Base-by-base conservation (phyloP, 2,329 filamentous ascomycete genomes). In the Rosellinia necatrix region DNA sequence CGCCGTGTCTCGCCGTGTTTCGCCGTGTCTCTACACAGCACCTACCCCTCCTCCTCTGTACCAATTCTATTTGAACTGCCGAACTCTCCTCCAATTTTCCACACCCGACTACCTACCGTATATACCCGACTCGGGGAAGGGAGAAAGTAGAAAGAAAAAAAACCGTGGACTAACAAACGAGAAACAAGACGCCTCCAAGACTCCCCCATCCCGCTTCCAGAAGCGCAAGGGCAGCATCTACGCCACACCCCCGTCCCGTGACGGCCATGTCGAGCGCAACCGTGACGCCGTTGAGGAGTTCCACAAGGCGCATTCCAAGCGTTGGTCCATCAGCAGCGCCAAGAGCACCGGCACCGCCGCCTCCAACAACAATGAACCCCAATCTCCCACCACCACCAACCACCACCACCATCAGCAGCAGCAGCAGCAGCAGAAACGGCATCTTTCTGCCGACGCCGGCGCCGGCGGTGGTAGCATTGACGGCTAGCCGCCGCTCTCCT, bases 151-250 rank as follows among this genome's bases (percentile, higher is more conserved):
- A 42, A 9, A 32, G 3, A 21, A 40, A 43, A 29, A 46, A 52
- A 47, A 44, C 25, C 13, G 30, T 37, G 12, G 8, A 29, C 12
- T 42, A 58, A 32, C 29, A 29, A 15, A 30, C 35, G 38, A 22
- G 17, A 51, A 42, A 6, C 44, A 34, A 61, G 85, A 89, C 71
- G 86, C 86, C 3, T 79, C 82, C 63, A 88, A 88, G 72, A 85
- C 87, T 0, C 83, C 83, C 1, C 86, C 86, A 8, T 85, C 81
- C 60, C 83, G 83, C 42, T 88, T 89, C 74, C 86, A 89, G 72
- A 87, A 87, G 74, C 82, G 83, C 67, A 84, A 86, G 72, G 86
- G 86, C 52, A 87, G 83, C 68, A 86, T 88, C 71, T 87, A 85
- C 69, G 82, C 84, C 42, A 89, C 86, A 7, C 85, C 83, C 2